phyloP scores from a whole-genome alignment of 2,329 filamentous ascomycete genomes.

The Neofusicoccum umdonicola region DNA sequence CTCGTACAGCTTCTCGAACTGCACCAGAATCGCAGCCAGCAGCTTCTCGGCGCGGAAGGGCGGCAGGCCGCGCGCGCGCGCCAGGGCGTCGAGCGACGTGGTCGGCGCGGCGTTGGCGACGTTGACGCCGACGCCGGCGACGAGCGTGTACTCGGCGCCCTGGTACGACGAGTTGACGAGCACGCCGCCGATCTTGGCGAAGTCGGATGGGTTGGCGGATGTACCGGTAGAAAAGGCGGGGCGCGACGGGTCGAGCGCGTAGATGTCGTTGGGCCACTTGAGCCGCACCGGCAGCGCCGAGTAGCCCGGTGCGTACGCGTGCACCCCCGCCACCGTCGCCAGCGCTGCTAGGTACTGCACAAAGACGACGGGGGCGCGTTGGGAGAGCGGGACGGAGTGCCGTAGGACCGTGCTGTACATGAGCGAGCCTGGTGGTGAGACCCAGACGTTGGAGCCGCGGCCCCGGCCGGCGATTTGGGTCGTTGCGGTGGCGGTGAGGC shows the following conservation, averaged over 20 bases:
- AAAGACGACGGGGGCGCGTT: slow-evolving; percentile 79
- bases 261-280: slow-evolving; percentile 97
- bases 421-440: slow-evolving; percentile 80
- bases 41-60: slow-evolving; percentile 75
- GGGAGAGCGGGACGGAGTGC: slow-evolving; percentile 71
- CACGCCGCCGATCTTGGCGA: slow-evolving; percentile 91
- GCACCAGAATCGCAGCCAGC: slow-evolving; percentile 74
- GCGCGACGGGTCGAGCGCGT: slow-evolving; percentile 35
- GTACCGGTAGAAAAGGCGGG: not conserved
- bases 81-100: slow-evolving; percentile 76
- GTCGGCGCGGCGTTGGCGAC: slow-evolving; percentile 80
- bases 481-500: slow-evolving; percentile 85
- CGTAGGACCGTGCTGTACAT: slow-evolving; percentile 88
- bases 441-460: slow-evolving; percentile 90
- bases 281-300: slow-evolving; percentile 73
- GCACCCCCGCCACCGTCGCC: slow-evolving; percentile 80
- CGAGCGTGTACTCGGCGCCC: slow-evolving; percentile 73
- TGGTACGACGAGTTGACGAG: slow-evolving; percentile 85
- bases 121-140: slow-evolving; percentile 82
- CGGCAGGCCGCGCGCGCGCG: slow-evolving; percentile 45
- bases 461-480: slow-evolving; percentile 86
- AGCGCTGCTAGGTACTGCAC: slow-evolving; percentile 90
- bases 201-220: slow-evolving; percentile 47
- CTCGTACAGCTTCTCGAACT: slow-evolving; percentile 74
- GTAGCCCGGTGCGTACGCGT: slow-evolving; percentile 75